These are phyloP conservation scores for Alectoria sarmentosa DNA, from an alignment of 495 filamentous ascomycete species.

Conservation along the genomic window DNA sequence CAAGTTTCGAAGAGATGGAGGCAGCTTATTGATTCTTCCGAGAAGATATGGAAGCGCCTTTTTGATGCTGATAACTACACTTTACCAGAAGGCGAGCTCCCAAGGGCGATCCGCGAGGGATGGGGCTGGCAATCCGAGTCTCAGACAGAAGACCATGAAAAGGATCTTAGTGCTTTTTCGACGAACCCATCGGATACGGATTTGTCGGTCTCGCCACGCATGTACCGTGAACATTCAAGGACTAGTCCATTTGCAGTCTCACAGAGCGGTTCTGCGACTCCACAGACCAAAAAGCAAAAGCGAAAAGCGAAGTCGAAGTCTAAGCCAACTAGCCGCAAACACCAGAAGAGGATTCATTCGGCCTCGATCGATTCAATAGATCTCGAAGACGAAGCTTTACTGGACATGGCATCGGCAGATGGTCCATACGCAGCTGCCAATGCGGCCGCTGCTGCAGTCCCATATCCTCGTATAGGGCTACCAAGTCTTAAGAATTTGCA, in stretches of 20 bases:
- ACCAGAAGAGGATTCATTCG: conserved; percentile 27
- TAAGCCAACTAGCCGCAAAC: conserved; percentile 29
- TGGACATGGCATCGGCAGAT: conserved; percentile 38
- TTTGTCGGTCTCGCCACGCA: conserved; percentile 25
- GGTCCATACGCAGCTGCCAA: conserved; percentile 82
- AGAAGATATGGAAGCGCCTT: conserved; percentile 91
- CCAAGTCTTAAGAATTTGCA: conserved; percentile 73
- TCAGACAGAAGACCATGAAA: conserved; percentile 66
- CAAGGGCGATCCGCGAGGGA: conserved; percentile 81
- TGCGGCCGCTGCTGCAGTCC: conserved; percentile 71
- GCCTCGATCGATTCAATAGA: conserved; percentile 17
- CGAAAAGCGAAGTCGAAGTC: conserved; percentile 38
- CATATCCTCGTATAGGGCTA: conserved; percentile 73
- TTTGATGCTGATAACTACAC: conserved; percentile 77
- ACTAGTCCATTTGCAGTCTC: conserved; percentile 9
- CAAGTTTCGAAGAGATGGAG: conserved; percentile 96
- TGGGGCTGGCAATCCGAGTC: conserved; percentile 98
- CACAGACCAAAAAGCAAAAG: conserved; percentile 41
- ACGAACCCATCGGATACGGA: conserved; percentile 43
- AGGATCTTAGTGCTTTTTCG: conserved; percentile 58
- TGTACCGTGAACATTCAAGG: not conserved
- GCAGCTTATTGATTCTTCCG: conserved; percentile 79
- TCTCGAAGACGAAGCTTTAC: conserved; percentile 18
- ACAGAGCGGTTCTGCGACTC: conserved; percentile 11
- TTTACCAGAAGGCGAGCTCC: conserved; percentile 75